A percentile compares a stretch with the other conserved stretches of the same genome.
These are phyloP conservation scores for Talaromyces albobiverticillius DNA, from an alignment of 2,329 filamentous ascomycete genomes.

Conservation along the genomic window DNA sequence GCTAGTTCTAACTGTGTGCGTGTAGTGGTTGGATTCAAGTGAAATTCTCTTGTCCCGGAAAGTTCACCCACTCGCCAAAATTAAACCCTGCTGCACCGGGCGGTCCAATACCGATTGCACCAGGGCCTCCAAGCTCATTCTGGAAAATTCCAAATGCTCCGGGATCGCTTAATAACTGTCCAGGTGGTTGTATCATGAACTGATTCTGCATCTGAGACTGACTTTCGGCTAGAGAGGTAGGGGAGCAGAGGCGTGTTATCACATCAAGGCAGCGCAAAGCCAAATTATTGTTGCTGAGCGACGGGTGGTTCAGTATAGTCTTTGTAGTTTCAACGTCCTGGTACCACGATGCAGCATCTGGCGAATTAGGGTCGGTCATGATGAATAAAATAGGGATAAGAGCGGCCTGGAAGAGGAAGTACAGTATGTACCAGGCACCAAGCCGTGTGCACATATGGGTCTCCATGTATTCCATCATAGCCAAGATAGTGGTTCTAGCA, in stretches of 20 bases:
- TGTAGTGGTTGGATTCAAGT: not conserved
- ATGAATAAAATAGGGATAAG: conserved; percentile 44
- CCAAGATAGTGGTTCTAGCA: conserved; percentile 40
- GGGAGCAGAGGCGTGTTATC: conserved; percentile 37
- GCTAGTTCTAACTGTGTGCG: not conserved
- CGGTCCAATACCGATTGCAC: conserved; percentile 22
- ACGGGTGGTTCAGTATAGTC: conserved; percentile 36
- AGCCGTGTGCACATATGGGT: conserved; percentile 39
- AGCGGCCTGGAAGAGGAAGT: conserved; percentile 46
- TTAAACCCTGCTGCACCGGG: conserved; percentile 29
- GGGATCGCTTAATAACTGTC: conserved; percentile 34
- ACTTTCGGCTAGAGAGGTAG: conserved; percentile 20
- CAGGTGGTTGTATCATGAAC: conserved; percentile 36
- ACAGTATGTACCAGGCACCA: conserved; percentile 45
- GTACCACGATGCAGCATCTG: conserved; percentile 35
- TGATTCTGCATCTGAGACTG: conserved; percentile 18
- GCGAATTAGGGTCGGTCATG: conserved; percentile 39
- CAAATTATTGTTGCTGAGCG: conserved; percentile 37
- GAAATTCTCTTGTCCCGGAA: conserved; percentile 22
- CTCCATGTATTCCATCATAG: conserved; percentile 41
- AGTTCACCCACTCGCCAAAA: conserved; percentile 41
- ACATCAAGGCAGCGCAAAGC: conserved; percentile 39
- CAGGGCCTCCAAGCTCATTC: conserved; percentile 16
- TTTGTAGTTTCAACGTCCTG: conserved; percentile 41
- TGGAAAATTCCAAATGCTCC: conserved; percentile 35